These are phyloP conservation scores for Pisolithus microcarpus DNA, from an alignment of 768 basidiomycete species.

Conservation along the genomic window DNA sequence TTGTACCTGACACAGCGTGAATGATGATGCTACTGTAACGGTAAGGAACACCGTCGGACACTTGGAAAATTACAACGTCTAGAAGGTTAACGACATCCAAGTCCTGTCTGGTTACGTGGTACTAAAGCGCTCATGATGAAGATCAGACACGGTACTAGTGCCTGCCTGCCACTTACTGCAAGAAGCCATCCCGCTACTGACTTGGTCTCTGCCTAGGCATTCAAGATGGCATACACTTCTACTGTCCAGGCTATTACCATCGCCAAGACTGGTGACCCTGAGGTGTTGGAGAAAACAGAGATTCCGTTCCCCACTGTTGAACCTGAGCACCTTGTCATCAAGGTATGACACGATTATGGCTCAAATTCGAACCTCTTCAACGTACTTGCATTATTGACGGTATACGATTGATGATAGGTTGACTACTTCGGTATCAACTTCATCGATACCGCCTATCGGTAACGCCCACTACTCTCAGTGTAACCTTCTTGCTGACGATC, in stretches of 20 bases:
- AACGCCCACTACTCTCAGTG: conserved; percentile 12
- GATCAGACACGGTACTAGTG: too few relatives aligned
- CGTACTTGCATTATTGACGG: not conserved
- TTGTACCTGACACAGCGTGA: too few relatives aligned
- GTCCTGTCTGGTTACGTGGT: too few relatives aligned
- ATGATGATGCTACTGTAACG: too few relatives aligned
- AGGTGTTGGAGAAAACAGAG: conserved; percentile 63
- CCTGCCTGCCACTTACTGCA: too few relatives aligned
- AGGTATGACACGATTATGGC: conserved; percentile 14
- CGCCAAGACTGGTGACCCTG: conserved; percentile 64
- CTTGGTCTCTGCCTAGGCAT: conserved; percentile 24
- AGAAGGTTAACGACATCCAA: too few relatives aligned
- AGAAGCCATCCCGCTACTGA: conserved; percentile 11
- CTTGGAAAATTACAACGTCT: too few relatives aligned
- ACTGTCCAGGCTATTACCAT: conserved; percentile 70
- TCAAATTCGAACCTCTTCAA: not conserved
- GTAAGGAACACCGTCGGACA: too few relatives aligned
- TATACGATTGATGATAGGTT: conserved; percentile 35
- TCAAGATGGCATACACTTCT: conserved; percentile 46
- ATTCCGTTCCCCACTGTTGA: conserved; percentile 62
- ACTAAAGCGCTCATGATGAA: too few relatives aligned
- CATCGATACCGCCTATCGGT: conserved; percentile 79
- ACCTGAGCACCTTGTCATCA: conserved; percentile 50
- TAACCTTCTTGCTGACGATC: not conserved
- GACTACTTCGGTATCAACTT: conserved; percentile 83